Base-by-base conservation (phyloP, 2,329 filamentous ascomycete genomes). In the Parastagonospora avenae region DNA sequence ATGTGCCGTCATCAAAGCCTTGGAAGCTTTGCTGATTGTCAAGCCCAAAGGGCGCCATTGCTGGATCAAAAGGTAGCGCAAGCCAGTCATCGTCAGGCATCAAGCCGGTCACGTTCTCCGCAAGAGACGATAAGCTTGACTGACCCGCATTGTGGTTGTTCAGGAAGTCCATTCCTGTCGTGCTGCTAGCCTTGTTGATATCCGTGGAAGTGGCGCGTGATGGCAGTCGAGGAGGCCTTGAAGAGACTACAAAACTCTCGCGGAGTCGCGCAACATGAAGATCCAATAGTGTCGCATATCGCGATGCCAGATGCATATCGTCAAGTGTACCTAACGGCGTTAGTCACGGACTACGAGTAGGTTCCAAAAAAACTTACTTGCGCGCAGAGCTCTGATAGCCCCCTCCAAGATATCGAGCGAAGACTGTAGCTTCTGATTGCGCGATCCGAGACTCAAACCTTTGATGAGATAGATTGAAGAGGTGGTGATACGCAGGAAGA, bases 401-500 rank as follows among this genome's bases (percentile, higher is more conserved):
- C 73, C 73, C 33, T 80, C 77, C 0, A 82, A 69, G 2, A 79
- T 74, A 46, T 80, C 76, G 0, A 82, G 70, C 0, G 77, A 79
- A 28, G 77, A 76, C 45, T 77, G 75, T 5, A 82, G 63, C 40
- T 80, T 80, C 5, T 78, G 74, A 48, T 80, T 78, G 2, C 78
- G 73, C 1, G 78, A 76, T 1, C 80, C 80, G 32, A 82, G 46
- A 50, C 79, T 82, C 11, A 82, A 60, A 0, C 79, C 79, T 59
- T 78, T 78, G 59, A 84, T 77, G 3, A 84, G 68, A 48, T 83
- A 82, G 4, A 85, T 81, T 0, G 81, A 83, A 0, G 80, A 79
- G 2, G 79, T 81, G 2, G 79, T 82, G 39, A 83, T 78, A 19
- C 81, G 77, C 2, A 83, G 67, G 46, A 82, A 82, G 11, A 83